phyloP scores from a whole-genome alignment of 176 grass and related monocot genomes.

The Melocanna baccifera region DNA sequence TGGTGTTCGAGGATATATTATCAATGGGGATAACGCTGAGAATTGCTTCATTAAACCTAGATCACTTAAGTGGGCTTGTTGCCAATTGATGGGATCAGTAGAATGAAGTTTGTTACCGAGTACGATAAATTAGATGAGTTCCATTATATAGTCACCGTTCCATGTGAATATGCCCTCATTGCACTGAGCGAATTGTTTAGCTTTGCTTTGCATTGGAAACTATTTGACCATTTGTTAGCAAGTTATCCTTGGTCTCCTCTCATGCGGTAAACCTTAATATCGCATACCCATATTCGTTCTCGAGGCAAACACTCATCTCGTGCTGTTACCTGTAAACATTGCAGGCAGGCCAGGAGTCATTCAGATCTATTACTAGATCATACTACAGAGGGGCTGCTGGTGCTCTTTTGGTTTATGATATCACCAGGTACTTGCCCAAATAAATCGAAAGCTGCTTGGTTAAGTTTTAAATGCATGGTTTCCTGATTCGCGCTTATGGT shows the following conservation, averaged over 20 bases:
- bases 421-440: conserved; percentile 44
- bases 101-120: neutral
- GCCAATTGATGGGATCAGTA: neutral
- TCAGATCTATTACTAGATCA: conserved; percentile 77
- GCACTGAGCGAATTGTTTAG: neutral
- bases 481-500: neutral
- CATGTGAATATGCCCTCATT: neutral
- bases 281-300: neutral
- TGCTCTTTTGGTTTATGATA: conserved; percentile 73
- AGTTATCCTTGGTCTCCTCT: neutral
- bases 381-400: conserved; percentile 82
- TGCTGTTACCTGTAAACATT: neutral
- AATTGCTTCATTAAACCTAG: neutral
- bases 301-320: neutral
- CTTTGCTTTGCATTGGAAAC: neutral
- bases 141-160: neutral
- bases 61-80: neutral
- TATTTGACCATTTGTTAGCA: neutral
- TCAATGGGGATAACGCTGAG: neutral
- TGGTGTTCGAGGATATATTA: neutral
- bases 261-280: neutral
- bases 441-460: neutral
- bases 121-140: neutral
- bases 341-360: conserved; percentile 78
- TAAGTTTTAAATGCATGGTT: neutral